Conservation (phyloP, 2,329 filamentous ascomycete genomes). For the Sclerotinia spermophila region DNA sequence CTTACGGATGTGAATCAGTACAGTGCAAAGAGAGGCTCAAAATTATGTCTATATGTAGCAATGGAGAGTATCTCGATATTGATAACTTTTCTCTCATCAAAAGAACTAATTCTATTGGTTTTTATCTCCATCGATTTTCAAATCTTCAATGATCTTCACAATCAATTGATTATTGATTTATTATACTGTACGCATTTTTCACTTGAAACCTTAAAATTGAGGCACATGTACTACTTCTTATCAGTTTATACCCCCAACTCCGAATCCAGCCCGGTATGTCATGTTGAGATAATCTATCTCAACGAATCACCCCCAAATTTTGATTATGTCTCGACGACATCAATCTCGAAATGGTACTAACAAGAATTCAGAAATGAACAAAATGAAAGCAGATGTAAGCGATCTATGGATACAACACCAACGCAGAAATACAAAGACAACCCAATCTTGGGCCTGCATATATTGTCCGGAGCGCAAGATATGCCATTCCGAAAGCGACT, state of each 20-base stretch:
- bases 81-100: background rate
- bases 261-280: background rate
- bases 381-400: slow-evolving; percentile 6
- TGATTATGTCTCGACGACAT: background rate
- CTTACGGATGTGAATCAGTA: too few species aligned
- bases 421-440: slow-evolving; percentile 24
- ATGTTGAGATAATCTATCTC: background rate
- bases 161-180: background rate
- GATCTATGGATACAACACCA: slow-evolving; percentile 29
- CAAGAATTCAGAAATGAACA: slow-evolving; percentile 9
- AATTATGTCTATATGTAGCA: too few species aligned
- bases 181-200: background rate
- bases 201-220: background rate
- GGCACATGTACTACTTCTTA: background rate
- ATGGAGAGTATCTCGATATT: too few species aligned
- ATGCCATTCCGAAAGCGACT: slow-evolving; percentile 18
- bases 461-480: slow-evolving; percentile 24
- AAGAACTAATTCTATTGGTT: background rate
- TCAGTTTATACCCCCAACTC: background rate
- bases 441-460: slow-evolving; percentile 26
- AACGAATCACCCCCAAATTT: background rate
- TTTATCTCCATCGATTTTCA: background rate
- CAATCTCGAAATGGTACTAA: slow-evolving; percentile 1
- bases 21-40: too few species aligned
- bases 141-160: background rate